A percentile compares a stretch with the other conserved stretches of the same genome.
Evolutionary conservation across 768 basidiomycete species (phyloP).

Genomic region (Cyclocybe cylindracea): DNA sequence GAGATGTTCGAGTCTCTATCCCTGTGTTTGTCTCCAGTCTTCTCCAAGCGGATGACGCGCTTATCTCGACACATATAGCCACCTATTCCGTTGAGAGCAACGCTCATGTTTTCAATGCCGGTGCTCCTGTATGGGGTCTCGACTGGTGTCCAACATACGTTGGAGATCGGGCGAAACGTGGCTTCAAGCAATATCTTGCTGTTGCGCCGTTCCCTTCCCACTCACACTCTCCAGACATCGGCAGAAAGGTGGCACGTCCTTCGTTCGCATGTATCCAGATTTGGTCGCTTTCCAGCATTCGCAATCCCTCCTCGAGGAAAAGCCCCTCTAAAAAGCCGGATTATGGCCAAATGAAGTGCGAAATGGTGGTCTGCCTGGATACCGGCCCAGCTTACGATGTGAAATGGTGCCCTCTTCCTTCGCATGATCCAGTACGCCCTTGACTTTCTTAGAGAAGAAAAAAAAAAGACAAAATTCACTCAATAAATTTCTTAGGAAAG

Average conservation of each 20-base stretch:
- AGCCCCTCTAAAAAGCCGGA: constrained; percentile 19
- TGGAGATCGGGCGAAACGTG: constrained; percentile 40
- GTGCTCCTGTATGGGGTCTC: constrained; percentile 87
- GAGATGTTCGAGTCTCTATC: constrained; percentile 56
- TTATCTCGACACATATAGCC: constrained; percentile 38
- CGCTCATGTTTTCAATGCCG: constrained; percentile 79
- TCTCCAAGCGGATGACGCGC: background rate
- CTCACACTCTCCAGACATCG: constrained; percentile 66
- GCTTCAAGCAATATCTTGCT: constrained; percentile 76
- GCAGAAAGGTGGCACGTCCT: constrained; percentile 56
- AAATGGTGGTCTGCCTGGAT: constrained; percentile 85
- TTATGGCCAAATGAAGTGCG: constrained; percentile 64
- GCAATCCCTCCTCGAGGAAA: constrained; percentile 9
- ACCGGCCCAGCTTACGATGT: constrained; percentile 76
- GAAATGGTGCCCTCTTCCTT: constrained; percentile 93
- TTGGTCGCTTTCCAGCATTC: constrained; percentile 57
- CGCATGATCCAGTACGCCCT: constrained; percentile 54
- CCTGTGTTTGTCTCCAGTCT: constrained; percentile 48
- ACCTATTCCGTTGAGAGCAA: constrained; percentile 57
- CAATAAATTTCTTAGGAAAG: constrained; percentile 15
- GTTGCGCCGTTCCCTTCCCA: constrained; percentile 72
- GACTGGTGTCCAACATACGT: constrained; percentile 90
- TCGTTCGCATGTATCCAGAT: constrained; percentile 79
- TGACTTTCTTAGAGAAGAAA: background rate
- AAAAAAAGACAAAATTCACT: background rate